Evolutionary conservation across 2,329 filamentous ascomycete genomes (phyloP).

Genomic region (Dryadomyces quercivorus): DNA sequence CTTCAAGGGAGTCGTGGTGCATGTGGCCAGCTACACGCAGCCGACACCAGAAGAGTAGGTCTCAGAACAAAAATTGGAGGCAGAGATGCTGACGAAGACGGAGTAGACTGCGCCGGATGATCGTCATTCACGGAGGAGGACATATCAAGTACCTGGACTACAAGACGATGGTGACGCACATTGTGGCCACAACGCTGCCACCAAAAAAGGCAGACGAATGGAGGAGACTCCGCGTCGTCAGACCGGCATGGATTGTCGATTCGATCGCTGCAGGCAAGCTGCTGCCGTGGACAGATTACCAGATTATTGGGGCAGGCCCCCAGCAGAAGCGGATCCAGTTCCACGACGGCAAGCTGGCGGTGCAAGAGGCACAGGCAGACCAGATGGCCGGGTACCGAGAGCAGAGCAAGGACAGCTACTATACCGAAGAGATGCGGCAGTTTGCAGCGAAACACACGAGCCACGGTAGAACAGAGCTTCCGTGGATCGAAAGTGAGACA

Average conservation of each 20-base stretch:
- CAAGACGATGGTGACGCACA: conserved; percentile 92
- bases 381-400: conserved; percentile 59
- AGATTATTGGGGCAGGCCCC: conserved; percentile 72
- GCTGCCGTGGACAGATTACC: conserved; percentile 76
- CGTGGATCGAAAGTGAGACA: too few species aligned
- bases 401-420: conserved; percentile 74
- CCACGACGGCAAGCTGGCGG: conserved; percentile 52
- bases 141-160: conserved; percentile 91
- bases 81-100: neutral
- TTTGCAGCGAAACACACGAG: neutral
- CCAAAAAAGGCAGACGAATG: conserved; percentile 92
- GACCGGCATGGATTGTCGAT: conserved; percentile 88
- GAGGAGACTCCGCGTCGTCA: conserved; percentile 77
- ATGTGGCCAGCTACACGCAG: conserved; percentile 94
- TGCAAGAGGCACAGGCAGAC: conserved; percentile 55
- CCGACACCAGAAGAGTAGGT: conserved; percentile 68
- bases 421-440: conserved; percentile 55
- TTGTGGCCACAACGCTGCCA: conserved; percentile 80
- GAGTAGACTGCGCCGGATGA: conserved; percentile 58
- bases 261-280: conserved; percentile 71
- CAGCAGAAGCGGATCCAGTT: conserved; percentile 65
- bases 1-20: conserved; percentile 81
- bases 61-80: neutral
- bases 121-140: conserved; percentile 86
- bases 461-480: neutral